These are phyloP conservation scores for Eutrema heterophyllum DNA, from an alignment of 345 rosid genomes.

Conservation along the genomic window DNA sequence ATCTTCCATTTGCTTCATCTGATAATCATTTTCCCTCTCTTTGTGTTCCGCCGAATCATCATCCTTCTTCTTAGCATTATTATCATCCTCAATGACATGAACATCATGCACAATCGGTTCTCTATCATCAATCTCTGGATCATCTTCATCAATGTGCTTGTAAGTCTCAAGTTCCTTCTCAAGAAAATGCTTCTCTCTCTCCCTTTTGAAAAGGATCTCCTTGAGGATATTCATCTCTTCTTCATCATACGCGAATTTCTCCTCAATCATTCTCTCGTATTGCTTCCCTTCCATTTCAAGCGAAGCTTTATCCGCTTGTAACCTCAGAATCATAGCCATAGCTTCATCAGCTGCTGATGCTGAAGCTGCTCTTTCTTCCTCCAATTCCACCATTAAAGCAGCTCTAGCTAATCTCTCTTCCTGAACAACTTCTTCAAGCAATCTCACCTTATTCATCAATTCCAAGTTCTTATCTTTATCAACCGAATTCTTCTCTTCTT, in stretches of 20 bases:
- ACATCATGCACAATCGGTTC: conserved; percentile 63
- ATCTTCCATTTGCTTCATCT: conserved; percentile 49
- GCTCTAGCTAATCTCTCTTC: conserved; percentile 45
- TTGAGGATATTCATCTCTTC: conserved; percentile 85
- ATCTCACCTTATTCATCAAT: conserved; percentile 32
- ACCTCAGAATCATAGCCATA: conserved; percentile 80
- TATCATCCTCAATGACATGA: conserved; percentile 57
- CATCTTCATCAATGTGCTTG: conserved; percentile 43
- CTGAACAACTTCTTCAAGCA: conserved; percentile 51
- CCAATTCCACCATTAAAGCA: conserved; percentile 56
- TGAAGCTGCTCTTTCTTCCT: conserved; percentile 82
- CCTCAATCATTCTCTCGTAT: conserved; percentile 82
- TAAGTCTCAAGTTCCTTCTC: conserved; percentile 78
- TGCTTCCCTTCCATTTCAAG: conserved; percentile 89
- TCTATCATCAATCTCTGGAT: not conserved
- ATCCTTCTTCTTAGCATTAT: conserved; percentile 20
- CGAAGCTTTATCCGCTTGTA: conserved; percentile 78
- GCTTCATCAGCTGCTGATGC: conserved; percentile 89
- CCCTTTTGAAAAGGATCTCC: conserved; percentile 72
- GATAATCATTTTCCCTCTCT: conserved; percentile 34
- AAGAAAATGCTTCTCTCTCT: conserved; percentile 67
- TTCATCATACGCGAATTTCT: conserved; percentile 69
- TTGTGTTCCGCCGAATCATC: conserved; percentile 36
- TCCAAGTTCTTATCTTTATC: conserved; percentile 39
- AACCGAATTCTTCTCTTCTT: conserved; percentile 29